Conservation (phyloP, 106 monocot genomes). For the Acorus gramineus region DNA sequence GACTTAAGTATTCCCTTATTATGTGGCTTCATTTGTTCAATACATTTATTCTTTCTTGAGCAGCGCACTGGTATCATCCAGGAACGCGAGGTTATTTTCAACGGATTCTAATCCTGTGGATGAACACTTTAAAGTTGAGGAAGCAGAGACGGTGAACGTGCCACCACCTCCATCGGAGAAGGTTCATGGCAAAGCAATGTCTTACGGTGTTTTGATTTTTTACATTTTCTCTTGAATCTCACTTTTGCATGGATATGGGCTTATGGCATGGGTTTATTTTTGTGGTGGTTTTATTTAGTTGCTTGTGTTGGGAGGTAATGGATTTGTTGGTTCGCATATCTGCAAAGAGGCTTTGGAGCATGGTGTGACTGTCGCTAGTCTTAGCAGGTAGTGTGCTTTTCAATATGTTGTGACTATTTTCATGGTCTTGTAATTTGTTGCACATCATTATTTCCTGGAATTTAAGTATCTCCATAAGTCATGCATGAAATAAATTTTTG, state of each 20-base stretch:
- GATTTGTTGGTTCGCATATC: slow-evolving; percentile 95
- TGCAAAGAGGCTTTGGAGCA: slow-evolving; percentile 80
- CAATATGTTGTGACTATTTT: too few relatives aligned
- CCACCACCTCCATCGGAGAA: slow-evolving; percentile 58
- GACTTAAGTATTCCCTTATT: background rate
- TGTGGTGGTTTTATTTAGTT: slow-evolving; percentile 27
- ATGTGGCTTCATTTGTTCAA: background rate
- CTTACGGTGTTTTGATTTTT: background rate
- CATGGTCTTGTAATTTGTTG: too few relatives aligned
- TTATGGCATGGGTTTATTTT: background rate
- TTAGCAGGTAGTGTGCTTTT: slow-evolving; percentile 64
- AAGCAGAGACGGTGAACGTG: slow-evolving; percentile 70
- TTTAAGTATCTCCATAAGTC: too few relatives aligned
- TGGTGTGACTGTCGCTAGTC: slow-evolving; percentile 74
- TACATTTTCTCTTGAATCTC: background rate
- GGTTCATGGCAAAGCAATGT: slow-evolving; percentile 16
- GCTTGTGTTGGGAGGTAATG: slow-evolving; percentile 93
- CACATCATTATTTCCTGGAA: too few relatives aligned
- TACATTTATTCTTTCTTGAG: background rate
- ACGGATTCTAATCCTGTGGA: slow-evolving; percentile 55
- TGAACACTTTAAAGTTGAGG: slow-evolving; percentile 75
- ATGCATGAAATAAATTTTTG: too few relatives aligned
- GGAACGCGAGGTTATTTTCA: slow-evolving; percentile 44
- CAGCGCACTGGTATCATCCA: slow-evolving; percentile 19
- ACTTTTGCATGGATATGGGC: background rate